These are phyloP conservation scores for Kazachstania sp. DNA, from an alignment of 1,139 yeast species.

Conservation along the genomic window DNA sequence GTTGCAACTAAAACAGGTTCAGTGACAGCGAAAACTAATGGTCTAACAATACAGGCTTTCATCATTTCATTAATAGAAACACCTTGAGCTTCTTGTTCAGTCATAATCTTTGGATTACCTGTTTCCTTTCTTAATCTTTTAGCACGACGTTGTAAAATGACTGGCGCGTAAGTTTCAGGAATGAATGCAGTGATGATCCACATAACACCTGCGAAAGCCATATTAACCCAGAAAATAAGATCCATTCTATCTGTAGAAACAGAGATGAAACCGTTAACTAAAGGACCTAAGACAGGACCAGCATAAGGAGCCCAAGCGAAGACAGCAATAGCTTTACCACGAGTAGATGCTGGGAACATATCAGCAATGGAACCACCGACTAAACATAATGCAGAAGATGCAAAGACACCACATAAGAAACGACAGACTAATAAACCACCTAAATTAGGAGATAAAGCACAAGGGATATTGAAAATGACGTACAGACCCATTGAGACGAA, in stretches of 20 bases:
- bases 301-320: slow-evolving; percentile 90
- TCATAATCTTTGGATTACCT: slow-evolving; percentile 75
- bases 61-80: slow-evolving; percentile 55
- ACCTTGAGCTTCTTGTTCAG: slow-evolving; percentile 83
- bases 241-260: slow-evolving; percentile 61
- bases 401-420: slow-evolving; percentile 78
- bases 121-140: slow-evolving; percentile 63
- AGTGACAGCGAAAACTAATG: slow-evolving; percentile 60
- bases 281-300: slow-evolving; percentile 88
- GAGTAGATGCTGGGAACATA: slow-evolving; percentile 64
- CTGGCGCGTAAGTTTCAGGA: slow-evolving; percentile 91
- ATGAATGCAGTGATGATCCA: slow-evolving; percentile 55
- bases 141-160: slow-evolving; percentile 68
- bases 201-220: slow-evolving; percentile 84
- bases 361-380: slow-evolving; percentile 92
- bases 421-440: slow-evolving; percentile 74
- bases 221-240: slow-evolving; percentile 76
- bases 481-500: slow-evolving; percentile 66
- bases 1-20: slow-evolving; percentile 80
- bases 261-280: slow-evolving; percentile 78
- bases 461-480: slow-evolving; percentile 75
- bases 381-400: slow-evolving; percentile 74
- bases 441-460: slow-evolving; percentile 78
- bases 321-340: slow-evolving; percentile 86
- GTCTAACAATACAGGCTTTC: slow-evolving; percentile 62